These are phyloP conservation scores for Limonium bicolor DNA, from an alignment of 148 eudicot species.

Conservation along the genomic window DNA sequence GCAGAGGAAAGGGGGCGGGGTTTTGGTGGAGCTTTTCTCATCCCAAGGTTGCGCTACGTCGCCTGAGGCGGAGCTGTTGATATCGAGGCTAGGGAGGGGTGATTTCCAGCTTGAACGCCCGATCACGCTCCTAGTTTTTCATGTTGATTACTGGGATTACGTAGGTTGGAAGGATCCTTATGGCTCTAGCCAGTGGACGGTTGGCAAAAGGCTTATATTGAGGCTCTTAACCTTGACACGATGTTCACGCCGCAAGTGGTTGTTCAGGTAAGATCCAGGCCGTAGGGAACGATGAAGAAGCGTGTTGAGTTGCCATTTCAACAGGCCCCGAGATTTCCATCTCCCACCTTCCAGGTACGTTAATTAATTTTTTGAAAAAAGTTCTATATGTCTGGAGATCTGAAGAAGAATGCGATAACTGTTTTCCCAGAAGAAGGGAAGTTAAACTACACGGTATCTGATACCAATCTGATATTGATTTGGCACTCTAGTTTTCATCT, in stretches of 20 bases:
- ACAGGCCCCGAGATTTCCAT: conserved; percentile 41
- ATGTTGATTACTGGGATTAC: conserved; percentile 89
- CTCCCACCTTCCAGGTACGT: conserved; percentile 54
- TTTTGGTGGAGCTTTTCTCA: conserved; percentile 75
- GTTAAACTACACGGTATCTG: neutral
- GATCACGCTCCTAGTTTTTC: conserved; percentile 49
- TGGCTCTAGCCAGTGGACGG: conserved; percentile 75
- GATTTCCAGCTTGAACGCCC: conserved; percentile 46
- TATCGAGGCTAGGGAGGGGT: conserved; percentile 79
- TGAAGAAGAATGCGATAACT: no score
- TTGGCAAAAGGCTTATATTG: conserved; percentile 74
- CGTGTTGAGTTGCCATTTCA: conserved; percentile 25
- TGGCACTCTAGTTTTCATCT: no score
- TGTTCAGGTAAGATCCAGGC: conserved; percentile 59
- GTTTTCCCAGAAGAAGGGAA: no score
- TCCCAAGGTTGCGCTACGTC: conserved; percentile 86
- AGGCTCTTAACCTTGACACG: conserved; percentile 52
- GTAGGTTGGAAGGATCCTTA: conserved; percentile 86
- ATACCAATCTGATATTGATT: neutral
- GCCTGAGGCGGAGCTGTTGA: conserved; percentile 60
- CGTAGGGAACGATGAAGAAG: conserved; percentile 54
- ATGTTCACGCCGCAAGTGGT: conserved; percentile 82
- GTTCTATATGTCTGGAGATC: neutral
- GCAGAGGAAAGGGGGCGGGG: conserved; percentile 5
- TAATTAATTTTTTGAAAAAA: neutral